Evolutionary conservation across 768 basidiomycete species (phyloP).

Genomic region (Xerocomellus amylosporus): DNA sequence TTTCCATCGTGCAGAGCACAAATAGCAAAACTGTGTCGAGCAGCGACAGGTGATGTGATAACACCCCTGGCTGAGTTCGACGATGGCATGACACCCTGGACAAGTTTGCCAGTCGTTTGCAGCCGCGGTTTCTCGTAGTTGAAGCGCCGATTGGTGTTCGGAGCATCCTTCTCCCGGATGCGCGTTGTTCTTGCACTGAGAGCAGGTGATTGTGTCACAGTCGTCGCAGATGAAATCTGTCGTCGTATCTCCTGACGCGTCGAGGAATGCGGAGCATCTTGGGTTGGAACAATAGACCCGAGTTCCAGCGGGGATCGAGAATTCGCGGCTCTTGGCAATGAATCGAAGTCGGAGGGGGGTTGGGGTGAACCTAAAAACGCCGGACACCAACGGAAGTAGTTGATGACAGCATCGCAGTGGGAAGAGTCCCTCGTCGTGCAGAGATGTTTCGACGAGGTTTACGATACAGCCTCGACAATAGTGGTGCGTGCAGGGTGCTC

Average conservation of each 20-base stretch:
- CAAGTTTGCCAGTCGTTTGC: conserved; percentile 59
- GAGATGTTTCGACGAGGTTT: conserved; percentile 40
- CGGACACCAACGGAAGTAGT: conserved; percentile 28
- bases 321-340: conserved; percentile 45
- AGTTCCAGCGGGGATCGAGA: conserved; percentile 36
- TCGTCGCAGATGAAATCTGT: conserved; percentile 34
- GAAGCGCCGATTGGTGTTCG: conserved; percentile 41
- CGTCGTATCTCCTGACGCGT: conserved; percentile 28
- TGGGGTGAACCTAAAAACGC: conserved; percentile 32
- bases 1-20: conserved; percentile 63
- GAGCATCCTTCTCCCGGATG: conserved; percentile 43
- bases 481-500: conserved; percentile 43
- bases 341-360: conserved; percentile 31
- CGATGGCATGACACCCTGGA: conserved; percentile 52
- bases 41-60: conserved; percentile 62
- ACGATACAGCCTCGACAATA: conserved; percentile 47
- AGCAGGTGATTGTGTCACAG: conserved; percentile 45
- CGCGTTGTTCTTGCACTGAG: conserved; percentile 45
- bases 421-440: conserved; percentile 49
- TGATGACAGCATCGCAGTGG: conserved; percentile 51
- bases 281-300: conserved; percentile 51
- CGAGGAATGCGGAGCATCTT: conserved; percentile 54
- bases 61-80: conserved; percentile 57
- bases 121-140: conserved; percentile 45
- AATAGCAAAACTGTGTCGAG: conserved; percentile 56